Evolutionary conservation across 129 eudicot genomes (phyloP).

Genomic region (Silybum marianum): DNA sequence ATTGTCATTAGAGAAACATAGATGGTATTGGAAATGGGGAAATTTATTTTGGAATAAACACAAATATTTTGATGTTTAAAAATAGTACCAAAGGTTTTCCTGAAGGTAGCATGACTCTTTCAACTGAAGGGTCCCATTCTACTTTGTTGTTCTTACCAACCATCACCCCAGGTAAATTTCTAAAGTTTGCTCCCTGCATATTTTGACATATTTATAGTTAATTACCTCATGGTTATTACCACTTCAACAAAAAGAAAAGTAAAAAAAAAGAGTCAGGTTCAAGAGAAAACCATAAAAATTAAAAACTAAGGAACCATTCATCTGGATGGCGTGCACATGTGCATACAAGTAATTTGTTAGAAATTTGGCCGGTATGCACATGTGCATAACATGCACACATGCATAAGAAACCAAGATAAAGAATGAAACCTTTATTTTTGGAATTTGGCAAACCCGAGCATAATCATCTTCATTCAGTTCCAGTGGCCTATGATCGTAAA

Average conservation of each 20-base stretch:
- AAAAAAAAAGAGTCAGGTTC: no score
- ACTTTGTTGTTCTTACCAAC: conserved; percentile 50
- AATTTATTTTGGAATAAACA: neutral
- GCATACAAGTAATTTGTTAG: no score
- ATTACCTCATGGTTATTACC: neutral
- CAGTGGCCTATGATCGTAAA: conserved; percentile 62
- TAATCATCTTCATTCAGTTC: conserved; percentile 60
- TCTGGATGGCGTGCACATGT: no score
- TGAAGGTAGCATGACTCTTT: conserved; percentile 45
- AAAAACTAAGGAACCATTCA: no score
- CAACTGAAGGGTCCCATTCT: conserved; percentile 47
- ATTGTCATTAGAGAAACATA: neutral
- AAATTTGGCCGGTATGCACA: no score
- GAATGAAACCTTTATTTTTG: conserved; percentile 46
- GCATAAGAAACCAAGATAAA: neutral
- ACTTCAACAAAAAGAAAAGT: neutral
- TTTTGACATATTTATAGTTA: conserved; percentile 5
- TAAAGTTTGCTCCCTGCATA: conserved; percentile 70
- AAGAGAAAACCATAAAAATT: no score
- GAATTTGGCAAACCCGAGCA: conserved; percentile 52
- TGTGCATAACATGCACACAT: no score
- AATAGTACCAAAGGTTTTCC: conserved; percentile 64
- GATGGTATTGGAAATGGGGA: neutral
- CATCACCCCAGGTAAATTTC: conserved; percentile 57
- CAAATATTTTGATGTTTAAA: neutral